Percentiles rank a stretch among this genome's conserved stretches.
These are phyloP conservation scores for Collybiopsis luxurians DNA, from an alignment of 768 basidiomycete species.

Conservation along the genomic window DNA sequence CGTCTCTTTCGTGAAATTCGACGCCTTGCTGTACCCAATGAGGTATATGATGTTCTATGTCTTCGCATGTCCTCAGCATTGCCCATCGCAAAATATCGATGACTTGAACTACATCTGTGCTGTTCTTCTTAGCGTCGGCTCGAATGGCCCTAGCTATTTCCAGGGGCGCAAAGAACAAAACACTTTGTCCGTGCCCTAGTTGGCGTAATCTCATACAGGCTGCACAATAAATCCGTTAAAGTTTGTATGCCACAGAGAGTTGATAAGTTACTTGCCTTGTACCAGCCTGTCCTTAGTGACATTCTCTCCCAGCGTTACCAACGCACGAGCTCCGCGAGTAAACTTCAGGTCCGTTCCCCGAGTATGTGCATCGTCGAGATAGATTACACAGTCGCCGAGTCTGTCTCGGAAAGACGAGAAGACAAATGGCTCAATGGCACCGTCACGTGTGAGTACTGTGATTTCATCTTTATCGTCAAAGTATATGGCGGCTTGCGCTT, in stretches of 20 bases:
- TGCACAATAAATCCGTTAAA: slow-evolving; percentile 11
- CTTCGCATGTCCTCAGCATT: slow-evolving; percentile 40
- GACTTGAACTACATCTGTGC: slow-evolving; percentile 11
- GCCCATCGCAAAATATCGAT: slow-evolving; percentile 41
- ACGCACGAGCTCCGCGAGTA: slow-evolving; percentile 37
- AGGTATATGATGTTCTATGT: slow-evolving; percentile 36
- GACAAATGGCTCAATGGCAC: slow-evolving; percentile 28
- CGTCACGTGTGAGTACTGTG: slow-evolving; percentile 33
- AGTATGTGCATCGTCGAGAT: slow-evolving; percentile 53
- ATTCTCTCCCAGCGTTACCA: slow-evolving; percentile 48
- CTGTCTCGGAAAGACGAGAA: slow-evolving; percentile 35
- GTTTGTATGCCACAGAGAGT: not conserved
- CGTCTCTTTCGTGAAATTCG: slow-evolving; percentile 26
- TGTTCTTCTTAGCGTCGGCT: slow-evolving; percentile 12
- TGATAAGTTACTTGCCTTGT: slow-evolving; percentile 35
- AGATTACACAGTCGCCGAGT: slow-evolving; percentile 38
- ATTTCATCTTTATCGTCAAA: slow-evolving; percentile 37
- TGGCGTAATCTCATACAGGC: slow-evolving; percentile 55
- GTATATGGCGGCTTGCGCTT: slow-evolving; percentile 40
- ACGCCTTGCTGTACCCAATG: slow-evolving; percentile 41
- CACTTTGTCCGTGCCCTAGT: slow-evolving; percentile 43
- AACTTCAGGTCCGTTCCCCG: slow-evolving; percentile 54
- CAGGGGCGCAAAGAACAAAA: slow-evolving; percentile 44
- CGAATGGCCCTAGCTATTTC: slow-evolving; percentile 39
- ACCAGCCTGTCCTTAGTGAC: slow-evolving; percentile 50